phyloP scores from a whole-genome alignment of 1,139 yeast genomes.

The Blastobotrys elegans region DNA sequence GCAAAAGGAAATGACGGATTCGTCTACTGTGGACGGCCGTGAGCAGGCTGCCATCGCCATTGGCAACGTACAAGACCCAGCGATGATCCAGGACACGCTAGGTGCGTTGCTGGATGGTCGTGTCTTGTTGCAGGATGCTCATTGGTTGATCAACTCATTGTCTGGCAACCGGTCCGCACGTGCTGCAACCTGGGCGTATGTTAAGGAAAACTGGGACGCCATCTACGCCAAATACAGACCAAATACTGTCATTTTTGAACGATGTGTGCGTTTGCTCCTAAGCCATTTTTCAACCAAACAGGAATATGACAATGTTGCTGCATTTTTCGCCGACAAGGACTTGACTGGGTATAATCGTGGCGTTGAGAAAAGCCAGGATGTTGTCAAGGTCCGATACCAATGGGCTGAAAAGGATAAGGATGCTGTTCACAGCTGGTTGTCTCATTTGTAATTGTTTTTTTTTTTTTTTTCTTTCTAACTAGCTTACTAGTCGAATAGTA shows the following conservation, averaged over 20 bases:
- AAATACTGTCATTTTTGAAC: conserved; percentile 59
- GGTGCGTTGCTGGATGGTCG: conserved; percentile 38
- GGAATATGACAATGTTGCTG: conserved; percentile 42
- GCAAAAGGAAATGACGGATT: conserved; percentile 47
- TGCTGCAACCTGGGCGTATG: conserved; percentile 49
- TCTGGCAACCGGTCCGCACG: conserved; percentile 49
- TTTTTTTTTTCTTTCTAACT: neutral
- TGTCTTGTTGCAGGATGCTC: conserved; percentile 69
- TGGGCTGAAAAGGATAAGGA: conserved; percentile 32
- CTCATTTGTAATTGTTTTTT: conserved; percentile 1
- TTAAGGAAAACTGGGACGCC: conserved; percentile 49
- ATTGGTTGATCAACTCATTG: conserved; percentile 51
- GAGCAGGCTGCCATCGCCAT: conserved; percentile 61
- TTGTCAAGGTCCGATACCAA: conserved; percentile 26
- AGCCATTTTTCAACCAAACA: conserved; percentile 44
- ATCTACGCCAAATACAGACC: conserved; percentile 47
- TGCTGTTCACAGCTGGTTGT: conserved; percentile 33
- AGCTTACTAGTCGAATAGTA: neutral
- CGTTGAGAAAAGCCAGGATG: conserved; percentile 32
- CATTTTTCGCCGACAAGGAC: conserved; percentile 52
- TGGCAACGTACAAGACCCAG: conserved; percentile 47
- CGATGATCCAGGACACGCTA: conserved; percentile 39
- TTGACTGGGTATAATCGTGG: conserved; percentile 39
- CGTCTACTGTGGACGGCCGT: conserved; percentile 59
- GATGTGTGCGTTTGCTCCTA: conserved; percentile 54